These are phyloP conservation scores for Dactylonectria macrodidyma DNA, from an alignment of 2,329 filamentous ascomycete genomes.

Conservation along the genomic window DNA sequence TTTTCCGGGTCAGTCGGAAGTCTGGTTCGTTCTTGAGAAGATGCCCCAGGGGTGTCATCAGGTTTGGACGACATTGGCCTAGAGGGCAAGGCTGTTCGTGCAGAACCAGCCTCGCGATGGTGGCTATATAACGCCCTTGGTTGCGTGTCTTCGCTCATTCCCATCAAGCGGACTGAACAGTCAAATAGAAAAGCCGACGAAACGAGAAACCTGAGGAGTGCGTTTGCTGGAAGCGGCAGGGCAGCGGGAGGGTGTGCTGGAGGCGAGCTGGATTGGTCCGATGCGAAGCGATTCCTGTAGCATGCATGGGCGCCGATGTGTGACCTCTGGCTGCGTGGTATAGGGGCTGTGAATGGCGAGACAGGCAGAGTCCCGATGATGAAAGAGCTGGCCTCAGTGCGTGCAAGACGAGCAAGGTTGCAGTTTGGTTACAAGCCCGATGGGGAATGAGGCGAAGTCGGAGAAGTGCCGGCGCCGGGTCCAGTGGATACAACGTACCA, in stretches of 20 bases:
- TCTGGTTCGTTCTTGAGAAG: constrained; percentile 41
- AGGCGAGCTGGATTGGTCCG: constrained; percentile 33
- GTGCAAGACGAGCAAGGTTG: constrained; percentile 39
- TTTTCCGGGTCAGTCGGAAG: constrained; percentile 44
- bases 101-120: constrained; percentile 50
- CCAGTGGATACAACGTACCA: constrained; percentile 36
- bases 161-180: constrained; percentile 31
- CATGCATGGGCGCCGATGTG: constrained; percentile 41
- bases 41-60: constrained; percentile 39
- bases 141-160: constrained; percentile 53
- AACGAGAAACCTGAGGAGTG: constrained; percentile 16
- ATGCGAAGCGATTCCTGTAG: constrained; percentile 32
- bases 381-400: constrained; percentile 29
- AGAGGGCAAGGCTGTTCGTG: constrained; percentile 56
- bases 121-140: constrained; percentile 47
- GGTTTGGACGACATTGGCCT: constrained; percentile 54
- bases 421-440: constrained; percentile 38
- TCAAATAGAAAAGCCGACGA: constrained; percentile 19
- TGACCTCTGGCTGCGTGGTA: constrained; percentile 20
- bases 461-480: constrained; percentile 43
- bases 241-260: constrained; percentile 26
- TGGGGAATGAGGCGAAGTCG: constrained; percentile 44
- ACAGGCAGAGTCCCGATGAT: constrained; percentile 24
- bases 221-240: constrained; percentile 17
- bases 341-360: constrained; percentile 23